Percentiles rank a stretch among this genome's conserved stretches.
Conservation (phyloP, 2,329 filamentous ascomycete genomes). For the Sarocladiaceae sp. region DNA sequence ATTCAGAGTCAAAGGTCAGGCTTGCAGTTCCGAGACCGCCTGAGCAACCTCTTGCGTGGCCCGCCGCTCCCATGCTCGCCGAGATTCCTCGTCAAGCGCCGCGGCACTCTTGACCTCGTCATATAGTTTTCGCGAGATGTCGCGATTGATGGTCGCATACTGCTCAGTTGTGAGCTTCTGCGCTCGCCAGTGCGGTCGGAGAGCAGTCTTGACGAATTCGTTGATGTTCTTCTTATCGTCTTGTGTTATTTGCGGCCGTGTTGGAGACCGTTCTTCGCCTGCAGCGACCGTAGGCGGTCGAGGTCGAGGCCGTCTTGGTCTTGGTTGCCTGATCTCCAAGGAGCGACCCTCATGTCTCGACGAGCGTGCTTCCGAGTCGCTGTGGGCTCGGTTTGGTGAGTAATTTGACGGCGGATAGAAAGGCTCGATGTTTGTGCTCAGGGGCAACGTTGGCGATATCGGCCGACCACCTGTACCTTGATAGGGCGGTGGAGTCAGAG, state of each 20-base stretch:
- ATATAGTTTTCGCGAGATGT: conserved; percentile 83
- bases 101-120: conserved; percentile 53
- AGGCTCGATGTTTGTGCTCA: conserved; percentile 68
- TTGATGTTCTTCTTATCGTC: conserved; percentile 85
- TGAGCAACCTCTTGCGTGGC: conserved; percentile 73
- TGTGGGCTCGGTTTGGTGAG: conserved; percentile 52
- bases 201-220: conserved; percentile 74
- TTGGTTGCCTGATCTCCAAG: conserved; percentile 46
- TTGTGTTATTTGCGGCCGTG: conserved; percentile 59
- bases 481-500: conserved; percentile 63
- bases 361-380: conserved; percentile 35
- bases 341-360: conserved; percentile 24
- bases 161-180: conserved; percentile 79
- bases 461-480: conserved; percentile 46
- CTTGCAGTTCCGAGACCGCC: conserved; percentile 56
- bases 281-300: conserved; percentile 37
- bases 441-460: conserved; percentile 57
- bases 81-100: conserved; percentile 57
- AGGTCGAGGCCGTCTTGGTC: conserved; percentile 38
- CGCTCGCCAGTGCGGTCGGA: conserved; percentile 77
- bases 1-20: conserved; percentile 31
- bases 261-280: conserved; percentile 63
- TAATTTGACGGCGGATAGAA: conserved; percentile 70
- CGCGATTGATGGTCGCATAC: conserved; percentile 87
- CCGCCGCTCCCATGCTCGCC: conserved; percentile 66